These are phyloP conservation scores for Penstemon barbatus DNA, from an alignment of 257 asterid genomes.

Conservation along the genomic window DNA sequence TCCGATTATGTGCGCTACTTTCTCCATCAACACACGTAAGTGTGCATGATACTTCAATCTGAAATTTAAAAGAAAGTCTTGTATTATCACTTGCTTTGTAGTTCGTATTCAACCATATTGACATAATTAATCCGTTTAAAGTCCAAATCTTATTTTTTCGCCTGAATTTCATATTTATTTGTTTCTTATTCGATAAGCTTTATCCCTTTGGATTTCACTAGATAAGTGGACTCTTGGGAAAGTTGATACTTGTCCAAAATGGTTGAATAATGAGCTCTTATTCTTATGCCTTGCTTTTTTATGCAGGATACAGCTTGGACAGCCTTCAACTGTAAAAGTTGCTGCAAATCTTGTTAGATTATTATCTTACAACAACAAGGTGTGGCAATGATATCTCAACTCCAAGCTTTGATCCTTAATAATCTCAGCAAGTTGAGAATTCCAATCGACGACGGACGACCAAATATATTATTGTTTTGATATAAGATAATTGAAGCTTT, in stretches of 20 bases:
- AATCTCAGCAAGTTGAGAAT: background rate
- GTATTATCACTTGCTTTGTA: conserved; percentile 2
- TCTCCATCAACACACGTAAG: conserved; percentile 88
- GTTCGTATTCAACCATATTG: conserved; percentile 1
- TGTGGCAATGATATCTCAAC: conserved; percentile 24
- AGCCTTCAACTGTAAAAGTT: conserved; percentile 83
- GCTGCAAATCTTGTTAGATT: conserved; percentile 76
- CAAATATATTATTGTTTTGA: background rate
- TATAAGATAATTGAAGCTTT: conserved; percentile 1
- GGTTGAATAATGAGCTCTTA: conserved; percentile 5
- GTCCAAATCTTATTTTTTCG: background rate
- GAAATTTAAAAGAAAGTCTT: background rate
- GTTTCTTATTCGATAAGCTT: background rate
- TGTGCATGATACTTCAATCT: conserved; percentile 10
- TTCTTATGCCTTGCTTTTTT: conserved; percentile 14
- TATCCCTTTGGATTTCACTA: background rate
- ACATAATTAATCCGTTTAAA: conserved; percentile 2
- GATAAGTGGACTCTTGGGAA: background rate
- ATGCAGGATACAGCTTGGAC: conserved; percentile 83
- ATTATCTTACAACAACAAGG: conserved; percentile 77
- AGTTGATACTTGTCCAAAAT: conserved; percentile 6
- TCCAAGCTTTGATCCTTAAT: conserved; percentile 12
- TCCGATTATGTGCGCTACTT: conserved; percentile 80
- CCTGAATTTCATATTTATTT: conserved; percentile 2
- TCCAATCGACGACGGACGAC: conserved; percentile 11